Base-by-base conservation (phyloP, 345 rosid genomes). In the Populus nigra region DNA sequence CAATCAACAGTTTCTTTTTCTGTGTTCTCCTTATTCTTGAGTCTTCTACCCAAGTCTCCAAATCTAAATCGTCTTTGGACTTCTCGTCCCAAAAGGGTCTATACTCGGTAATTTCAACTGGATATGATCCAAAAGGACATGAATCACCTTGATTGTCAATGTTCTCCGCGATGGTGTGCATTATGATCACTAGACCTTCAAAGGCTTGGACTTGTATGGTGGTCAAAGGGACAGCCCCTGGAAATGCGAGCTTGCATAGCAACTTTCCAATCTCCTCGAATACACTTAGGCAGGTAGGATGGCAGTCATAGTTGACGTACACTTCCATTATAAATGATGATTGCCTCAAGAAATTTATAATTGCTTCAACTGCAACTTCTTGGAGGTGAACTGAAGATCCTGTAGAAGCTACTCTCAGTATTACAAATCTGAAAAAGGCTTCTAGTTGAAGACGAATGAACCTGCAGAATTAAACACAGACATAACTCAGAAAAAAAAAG, bases 371-470 rank as follows among this genome's bases (percentile, higher is more conserved):
- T 0, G 93, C 98, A 12, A 96, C 96, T 83, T 96, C 97, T 81
- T 92, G 99, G 73, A 91, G 81, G 67, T 90, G 98, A 77, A 76
- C 47, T 41, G 87, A 81, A n/a, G 76, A 80, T 12, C 85, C 86
- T 7, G 72, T 53, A n/a, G 83, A 55, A 9, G 93, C 87, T 22
- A 86, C 81, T 81, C 66, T 88, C 75, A 96, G 50, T 61, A 93
- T 66, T 69, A 96, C 97, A 22, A 85, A 90, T 57, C 85, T 79
- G 79, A 96, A 93, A 85, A 96, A 93, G 18, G 97, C 93, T 84
- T 96, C 99, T n/a, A 96, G 84, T 65, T 93, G 98, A 73, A 96
- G 85, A 62, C 96, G 94, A 84, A 88, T 81, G 78, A 87, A 96
- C 89, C 99, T 96, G 84, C 68, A 72, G 17, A 23, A 61, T 27